Evolutionary conservation across 495 filamentous ascomycete genomes (phyloP).

Genomic region (Aspergillus wentii): DNA sequence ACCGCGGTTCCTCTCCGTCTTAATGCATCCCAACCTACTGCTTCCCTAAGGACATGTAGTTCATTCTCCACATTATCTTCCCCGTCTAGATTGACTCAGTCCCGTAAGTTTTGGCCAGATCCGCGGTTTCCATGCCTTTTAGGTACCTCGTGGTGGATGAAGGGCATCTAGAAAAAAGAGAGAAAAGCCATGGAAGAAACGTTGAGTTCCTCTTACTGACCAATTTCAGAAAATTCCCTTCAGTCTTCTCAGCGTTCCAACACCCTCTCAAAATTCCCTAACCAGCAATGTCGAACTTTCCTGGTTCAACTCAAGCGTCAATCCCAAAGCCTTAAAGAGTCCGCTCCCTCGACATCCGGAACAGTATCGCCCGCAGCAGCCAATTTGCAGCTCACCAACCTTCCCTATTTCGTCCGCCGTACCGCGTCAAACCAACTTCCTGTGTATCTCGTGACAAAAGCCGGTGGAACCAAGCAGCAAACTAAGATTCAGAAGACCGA

Average conservation of each 20-base stretch:
- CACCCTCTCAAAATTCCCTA: conserved; percentile 10
- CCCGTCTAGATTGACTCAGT: conserved; percentile 19
- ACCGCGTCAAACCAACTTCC: conserved; percentile 67
- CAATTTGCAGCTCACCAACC: conserved; percentile 33
- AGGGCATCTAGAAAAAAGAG: conserved; percentile 1
- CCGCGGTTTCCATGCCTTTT: conserved; percentile 7
- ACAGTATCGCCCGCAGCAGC: conserved; percentile 11
- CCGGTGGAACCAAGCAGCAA: conserved; percentile 70
- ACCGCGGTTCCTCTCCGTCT: conserved; percentile 22
- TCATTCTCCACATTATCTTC: conserved; percentile 29
- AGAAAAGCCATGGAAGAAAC: conserved; percentile 4
- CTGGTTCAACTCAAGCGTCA: conserved; percentile 35
- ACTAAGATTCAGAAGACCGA: conserved; percentile 76
- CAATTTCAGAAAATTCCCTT: conserved; percentile 16
- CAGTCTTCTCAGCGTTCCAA: conserved; percentile 14
- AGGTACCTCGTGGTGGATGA: neutral
- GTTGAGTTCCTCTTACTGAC: conserved; percentile 10
- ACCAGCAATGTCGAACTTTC: conserved; percentile 36
- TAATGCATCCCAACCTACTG: conserved; percentile 19
- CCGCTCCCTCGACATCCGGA: conserved; percentile 20
- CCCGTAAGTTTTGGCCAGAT: conserved; percentile 25
- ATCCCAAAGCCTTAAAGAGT: conserved; percentile 35
- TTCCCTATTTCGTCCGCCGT: conserved; percentile 69
- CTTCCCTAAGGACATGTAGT: conserved; percentile 30
- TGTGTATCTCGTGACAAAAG: conserved; percentile 72